phyloP scores from a whole-genome alignment of 352 stramenopile genomes.

The Thalassiosira livingstoniorum region DNA sequence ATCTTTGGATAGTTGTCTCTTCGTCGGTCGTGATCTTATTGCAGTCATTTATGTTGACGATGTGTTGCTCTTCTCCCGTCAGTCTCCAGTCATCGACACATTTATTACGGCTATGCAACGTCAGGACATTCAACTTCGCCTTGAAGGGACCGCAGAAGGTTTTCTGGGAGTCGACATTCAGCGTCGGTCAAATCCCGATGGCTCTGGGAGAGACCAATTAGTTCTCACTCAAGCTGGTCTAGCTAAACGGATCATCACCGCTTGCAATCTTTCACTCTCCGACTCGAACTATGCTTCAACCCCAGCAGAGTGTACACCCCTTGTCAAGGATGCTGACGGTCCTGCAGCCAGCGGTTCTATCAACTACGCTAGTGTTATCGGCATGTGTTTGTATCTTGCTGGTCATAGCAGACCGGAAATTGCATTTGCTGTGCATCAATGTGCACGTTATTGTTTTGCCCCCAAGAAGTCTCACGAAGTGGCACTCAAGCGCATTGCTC shows the following conservation, averaged over 20 bases:
- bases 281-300: not conserved
- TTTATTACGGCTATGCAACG: slow-evolving; percentile 45
- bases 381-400: not conserved
- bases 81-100: slow-evolving; percentile 31
- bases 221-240: slow-evolving; percentile 51
- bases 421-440: slow-evolving; percentile 40
- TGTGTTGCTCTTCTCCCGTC: slow-evolving; percentile 37
- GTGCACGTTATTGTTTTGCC: slow-evolving; percentile 39
- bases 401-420: slow-evolving; percentile 1
- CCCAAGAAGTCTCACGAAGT: not conserved
- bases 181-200: not conserved
- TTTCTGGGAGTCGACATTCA: slow-evolving; percentile 68
- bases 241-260: slow-evolving; percentile 47
- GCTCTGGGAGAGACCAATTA: not conserved
- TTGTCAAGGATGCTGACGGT: slow-evolving; percentile 20
- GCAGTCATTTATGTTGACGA: slow-evolving; percentile 64
- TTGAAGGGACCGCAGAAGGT: slow-evolving; percentile 50
- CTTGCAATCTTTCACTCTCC: slow-evolving; percentile 6
- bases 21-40: slow-evolving; percentile 52
- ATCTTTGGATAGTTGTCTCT: slow-evolving; percentile 57
- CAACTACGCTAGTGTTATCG: slow-evolving; percentile 47
- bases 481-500: not conserved
- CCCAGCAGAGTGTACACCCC: slow-evolving; percentile 1
- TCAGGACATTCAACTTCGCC: slow-evolving; percentile 36
- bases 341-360: not conserved